Evolutionary conservation across 2,329 filamentous ascomycete genomes (phyloP).

Genomic region (Lasiodiplodia citricola): DNA sequence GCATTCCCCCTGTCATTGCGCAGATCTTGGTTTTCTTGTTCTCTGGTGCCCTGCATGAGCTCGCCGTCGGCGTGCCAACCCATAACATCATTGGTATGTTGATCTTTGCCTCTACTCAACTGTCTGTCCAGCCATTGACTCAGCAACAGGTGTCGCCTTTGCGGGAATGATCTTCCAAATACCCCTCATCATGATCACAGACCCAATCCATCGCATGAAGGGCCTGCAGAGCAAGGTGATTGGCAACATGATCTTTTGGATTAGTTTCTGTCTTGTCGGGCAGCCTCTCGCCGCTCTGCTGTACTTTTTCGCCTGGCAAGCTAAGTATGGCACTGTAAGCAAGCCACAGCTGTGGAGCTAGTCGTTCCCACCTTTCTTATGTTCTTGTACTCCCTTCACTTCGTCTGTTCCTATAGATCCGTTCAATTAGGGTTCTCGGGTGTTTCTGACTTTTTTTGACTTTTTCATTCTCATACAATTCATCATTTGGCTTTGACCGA

Average conservation of each 20-base stretch:
- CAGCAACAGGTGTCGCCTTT: conserved; percentile 79
- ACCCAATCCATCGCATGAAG: conserved; percentile 78
- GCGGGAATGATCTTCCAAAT: conserved; percentile 92
- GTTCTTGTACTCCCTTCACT: background rate
- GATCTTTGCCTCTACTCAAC: background rate
- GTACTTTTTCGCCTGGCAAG: conserved; percentile 99
- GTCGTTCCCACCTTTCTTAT: background rate
- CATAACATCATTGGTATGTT: conserved; percentile 82
- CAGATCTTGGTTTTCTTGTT: conserved; percentile 85
- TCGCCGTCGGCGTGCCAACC: conserved; percentile 91
- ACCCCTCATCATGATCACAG: conserved; percentile 82
- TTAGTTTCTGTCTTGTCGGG: conserved; percentile 92
- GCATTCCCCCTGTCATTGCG: conserved; percentile 73
- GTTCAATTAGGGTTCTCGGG: background rate
- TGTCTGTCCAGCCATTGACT: conserved; percentile 28
- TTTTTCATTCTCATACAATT: background rate
- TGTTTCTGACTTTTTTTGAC: background rate
- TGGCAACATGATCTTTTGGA: conserved; percentile 95
- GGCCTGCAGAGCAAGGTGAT: conserved; percentile 77
- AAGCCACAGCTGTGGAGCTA: conserved; percentile 19
- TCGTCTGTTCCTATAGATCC: background rate
- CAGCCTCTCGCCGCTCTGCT: conserved; percentile 90
- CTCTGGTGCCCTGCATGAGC: conserved; percentile 87
- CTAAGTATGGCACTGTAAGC: conserved; percentile 88
- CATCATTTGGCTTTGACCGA: background rate